phyloP scores from a whole-genome alignment of 768 basidiomycete species.

The Termitomyces sp. region DNA sequence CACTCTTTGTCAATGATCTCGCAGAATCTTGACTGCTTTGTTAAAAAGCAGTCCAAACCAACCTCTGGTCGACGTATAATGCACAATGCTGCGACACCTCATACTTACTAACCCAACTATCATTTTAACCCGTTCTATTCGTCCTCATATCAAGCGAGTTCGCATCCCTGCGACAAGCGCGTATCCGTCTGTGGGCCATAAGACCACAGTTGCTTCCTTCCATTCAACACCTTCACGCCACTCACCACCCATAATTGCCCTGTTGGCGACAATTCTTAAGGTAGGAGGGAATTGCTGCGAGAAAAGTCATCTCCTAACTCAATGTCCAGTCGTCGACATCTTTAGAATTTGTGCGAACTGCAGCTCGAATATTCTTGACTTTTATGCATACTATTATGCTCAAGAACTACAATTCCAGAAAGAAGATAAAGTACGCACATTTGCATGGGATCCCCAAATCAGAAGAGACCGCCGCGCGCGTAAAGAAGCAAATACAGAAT shows the following conservation, averaged over 20 bases:
- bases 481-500: slow-evolving; percentile 43
- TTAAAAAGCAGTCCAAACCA: slow-evolving; percentile 1
- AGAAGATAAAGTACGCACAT: slow-evolving; percentile 43
- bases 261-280: slow-evolving; percentile 62
- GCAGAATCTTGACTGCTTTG: background rate
- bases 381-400: slow-evolving; percentile 67
- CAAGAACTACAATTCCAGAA: slow-evolving; percentile 47
- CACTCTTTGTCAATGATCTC: background rate
- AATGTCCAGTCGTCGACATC: slow-evolving; percentile 65
- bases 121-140: slow-evolving; percentile 7
- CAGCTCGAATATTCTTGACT: slow-evolving; percentile 66
- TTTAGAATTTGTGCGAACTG: slow-evolving; percentile 64
- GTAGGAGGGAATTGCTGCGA: slow-evolving; percentile 25
- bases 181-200: background rate
- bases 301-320: slow-evolving; percentile 3
- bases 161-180: background rate
- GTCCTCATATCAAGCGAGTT: slow-evolving; percentile 4
- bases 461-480: slow-evolving; percentile 43
- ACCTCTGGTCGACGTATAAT: slow-evolving; percentile 20
- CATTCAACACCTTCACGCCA: slow-evolving; percentile 32
- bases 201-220: slow-evolving; percentile 19
- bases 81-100: slow-evolving; percentile 48
- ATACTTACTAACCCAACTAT: slow-evolving; percentile 22
- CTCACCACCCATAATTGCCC: slow-evolving; percentile 37
- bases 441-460: slow-evolving; percentile 45